phyloP scores from a whole-genome alignment of 2,329 filamentous ascomycete species.

The Phialophora chinensis region DNA sequence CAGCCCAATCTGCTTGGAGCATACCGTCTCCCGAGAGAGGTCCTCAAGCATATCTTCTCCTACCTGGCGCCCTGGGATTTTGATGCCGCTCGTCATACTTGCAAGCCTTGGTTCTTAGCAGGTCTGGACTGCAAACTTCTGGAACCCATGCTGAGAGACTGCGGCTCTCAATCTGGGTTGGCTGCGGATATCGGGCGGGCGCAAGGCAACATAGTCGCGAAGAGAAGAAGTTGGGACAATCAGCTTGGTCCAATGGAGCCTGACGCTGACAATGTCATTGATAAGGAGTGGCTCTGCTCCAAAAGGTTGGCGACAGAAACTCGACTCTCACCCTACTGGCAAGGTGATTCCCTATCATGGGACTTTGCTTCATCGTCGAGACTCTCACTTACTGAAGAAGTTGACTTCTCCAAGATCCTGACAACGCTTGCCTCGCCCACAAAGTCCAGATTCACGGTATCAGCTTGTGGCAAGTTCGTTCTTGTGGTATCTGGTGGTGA shows the following conservation, averaged over 20 bases:
- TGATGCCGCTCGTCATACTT: conserved; percentile 66
- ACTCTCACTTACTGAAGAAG: conserved; percentile 25
- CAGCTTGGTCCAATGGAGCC: conserved; percentile 3
- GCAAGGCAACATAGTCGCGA: conserved; percentile 42
- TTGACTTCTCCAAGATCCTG: conserved; percentile 38
- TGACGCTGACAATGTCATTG: conserved; percentile 10
- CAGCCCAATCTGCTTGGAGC: conserved; percentile 26
- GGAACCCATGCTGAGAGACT: conserved; percentile 60
- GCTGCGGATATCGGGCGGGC: conserved; percentile 47
- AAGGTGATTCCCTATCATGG: conserved; percentile 45
- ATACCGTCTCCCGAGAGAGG: conserved; percentile 52
- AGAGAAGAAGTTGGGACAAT: conserved; percentile 18
- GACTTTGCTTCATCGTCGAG: conserved; percentile 34
- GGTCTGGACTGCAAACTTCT: conserved; percentile 61
- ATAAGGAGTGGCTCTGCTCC: conserved; percentile 51
- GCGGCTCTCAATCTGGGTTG: conserved; percentile 52
- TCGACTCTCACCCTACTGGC: conserved; percentile 52
- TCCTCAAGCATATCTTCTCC: conserved; percentile 56
- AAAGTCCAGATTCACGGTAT: conserved; percentile 55
- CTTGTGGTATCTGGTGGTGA: conserved; percentile 60
- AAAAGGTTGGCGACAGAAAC: conserved; percentile 58
- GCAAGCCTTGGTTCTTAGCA: conserved; percentile 64
- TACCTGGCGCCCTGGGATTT: conserved; percentile 59
- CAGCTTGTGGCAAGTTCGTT: conserved; percentile 64
- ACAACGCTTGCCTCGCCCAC: conserved; percentile 23